phyloP scores from a whole-genome alignment of 768 basidiomycete species.

The Trametes gibbosa region DNA sequence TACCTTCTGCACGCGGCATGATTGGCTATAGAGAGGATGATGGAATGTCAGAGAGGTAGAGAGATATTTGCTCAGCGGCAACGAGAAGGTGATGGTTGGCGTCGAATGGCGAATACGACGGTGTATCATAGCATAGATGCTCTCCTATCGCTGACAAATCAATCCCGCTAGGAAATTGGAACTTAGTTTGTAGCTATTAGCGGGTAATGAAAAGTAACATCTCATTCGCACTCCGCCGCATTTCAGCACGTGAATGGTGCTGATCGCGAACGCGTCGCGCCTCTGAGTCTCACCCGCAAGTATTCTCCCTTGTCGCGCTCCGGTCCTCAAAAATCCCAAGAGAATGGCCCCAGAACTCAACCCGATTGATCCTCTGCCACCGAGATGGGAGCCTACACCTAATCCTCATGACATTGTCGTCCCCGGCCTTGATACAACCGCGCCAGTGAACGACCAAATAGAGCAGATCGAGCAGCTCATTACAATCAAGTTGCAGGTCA shows the following conservation, averaged over 20 bases:
- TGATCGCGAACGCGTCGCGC: conserved; percentile 9
- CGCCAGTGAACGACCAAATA: conserved; percentile 76
- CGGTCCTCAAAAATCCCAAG: background rate
- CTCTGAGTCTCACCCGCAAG: background rate
- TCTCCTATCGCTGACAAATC: conserved; percentile 1
- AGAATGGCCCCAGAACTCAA: conserved; percentile 30
- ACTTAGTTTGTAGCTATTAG: too few relatives aligned
- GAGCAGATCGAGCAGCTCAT: conserved; percentile 96
- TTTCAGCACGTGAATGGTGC: background rate
- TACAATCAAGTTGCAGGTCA: conserved; percentile 85
- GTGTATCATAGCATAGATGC: background rate
- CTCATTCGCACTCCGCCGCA: too few relatives aligned
- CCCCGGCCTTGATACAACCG: conserved; percentile 69
- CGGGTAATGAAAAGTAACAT: too few relatives aligned
- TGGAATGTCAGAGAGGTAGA: background rate
- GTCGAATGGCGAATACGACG: background rate
- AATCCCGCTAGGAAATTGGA: too few relatives aligned
- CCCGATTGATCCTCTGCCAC: conserved; percentile 57
- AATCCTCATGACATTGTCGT: conserved; percentile 65
- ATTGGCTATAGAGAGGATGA: conserved; percentile 18
- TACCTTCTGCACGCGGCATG: conserved; percentile 88
- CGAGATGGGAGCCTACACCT: conserved; percentile 63
- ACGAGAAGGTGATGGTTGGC: background rate
- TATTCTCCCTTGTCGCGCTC: background rate
- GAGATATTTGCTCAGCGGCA: background rate